Base-by-base conservation (phyloP, 176 grass and related monocot species). In the Aegilops bicornis region DNA sequence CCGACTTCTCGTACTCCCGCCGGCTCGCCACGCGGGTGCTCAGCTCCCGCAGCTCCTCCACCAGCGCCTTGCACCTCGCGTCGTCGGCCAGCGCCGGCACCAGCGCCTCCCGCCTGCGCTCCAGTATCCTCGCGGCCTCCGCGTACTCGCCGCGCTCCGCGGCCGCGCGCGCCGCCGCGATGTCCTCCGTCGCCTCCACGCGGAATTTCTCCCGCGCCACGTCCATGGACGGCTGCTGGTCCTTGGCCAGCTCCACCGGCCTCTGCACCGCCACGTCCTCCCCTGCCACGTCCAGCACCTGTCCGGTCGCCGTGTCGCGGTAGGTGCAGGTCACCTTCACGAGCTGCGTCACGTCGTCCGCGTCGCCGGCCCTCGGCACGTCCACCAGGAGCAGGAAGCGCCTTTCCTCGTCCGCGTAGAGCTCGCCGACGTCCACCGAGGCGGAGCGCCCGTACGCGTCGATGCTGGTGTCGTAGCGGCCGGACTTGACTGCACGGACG, bases 391-490 rank as follows among this genome's bases (percentile, higher is more conserved):
- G 56, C 56, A 60, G 20, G 2, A 60, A 60, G 19, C 56, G 56
- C 20, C 56, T 60, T 22, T n/a, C 56, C 8, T 60, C 42, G 0
- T 75, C 42, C 42, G 72, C 72, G 72, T 95, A 95, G 65, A 95
- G 72, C 76, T 98, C 89, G 65, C 93, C 95, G 14, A 98, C 89
- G 39, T 93, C 71, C 25, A 98, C 76, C 7, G 42, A 90, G 47
- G 89, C 91, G 29, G 58, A 81, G 5, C 77, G 85, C 12, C 82
- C 82, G 76, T 87, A 82, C 15, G 62, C 83, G 8, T 65, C 47
- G 64, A 95, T 10, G 84, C 50, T 87, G 27, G 79, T 92, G n/a
- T 10, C 13, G 75, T 93, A 98, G 67, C 85, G 60, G 19, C 93
- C 91, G 32, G 93, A 98, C 81, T 85, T 91, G 48, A 98, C 64